Evolutionary conservation across 371 early-diverging fungal species (phyloP), one percentile per base, ranked within the genome.

Genomic region (Polyrhizophydium stewartii): DNA sequence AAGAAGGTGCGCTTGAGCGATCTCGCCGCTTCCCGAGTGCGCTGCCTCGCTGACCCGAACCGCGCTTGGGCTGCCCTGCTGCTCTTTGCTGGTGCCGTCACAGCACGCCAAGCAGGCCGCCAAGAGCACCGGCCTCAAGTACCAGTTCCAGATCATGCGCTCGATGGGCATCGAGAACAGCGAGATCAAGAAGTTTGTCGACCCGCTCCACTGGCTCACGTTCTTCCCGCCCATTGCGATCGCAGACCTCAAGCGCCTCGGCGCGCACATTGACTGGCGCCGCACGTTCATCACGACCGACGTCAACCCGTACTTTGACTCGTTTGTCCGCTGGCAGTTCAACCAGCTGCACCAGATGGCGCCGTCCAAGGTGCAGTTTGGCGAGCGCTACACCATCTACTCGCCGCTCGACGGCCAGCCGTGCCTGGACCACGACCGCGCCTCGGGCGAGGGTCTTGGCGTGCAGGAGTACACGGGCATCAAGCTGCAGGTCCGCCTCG

Each of bases 371-470:
- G 83, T 99, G 71, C 92, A 92, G 73, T 99, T 98, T 74, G 99
- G 99, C 62, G 93, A 99, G 72, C 88, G 99, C 56, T 93, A 98
- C 78, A 99, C 99, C 7, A 96, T 99, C 64, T 99, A 92, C 81
- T 98, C 98, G 52, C 90, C 96, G 55, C 69, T 90, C 38, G 99
- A 99, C 81, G 91, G 92, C 17, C 99, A 99, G 82, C 92, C 99
- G 49, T 99, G 99, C 83, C 94, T 99, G 94, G 99, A 99, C 82
- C 99, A 99, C 83, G 99, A 99, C 76, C 92, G 99, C 70, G 80
- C 85, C 63, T 85, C 88, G 38, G 99, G 99, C 67, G 99, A 99
- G 78, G 99, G 94, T 52, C 89, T 98, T 24, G 93, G 91, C 50
- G 97, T 98, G 40, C 92, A 94, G 71, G 94, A 95, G 67, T 98